Evolutionary conservation across 352 stramenopile species (phyloP).

Genomic region (Phytophthora lateralis): DNA sequence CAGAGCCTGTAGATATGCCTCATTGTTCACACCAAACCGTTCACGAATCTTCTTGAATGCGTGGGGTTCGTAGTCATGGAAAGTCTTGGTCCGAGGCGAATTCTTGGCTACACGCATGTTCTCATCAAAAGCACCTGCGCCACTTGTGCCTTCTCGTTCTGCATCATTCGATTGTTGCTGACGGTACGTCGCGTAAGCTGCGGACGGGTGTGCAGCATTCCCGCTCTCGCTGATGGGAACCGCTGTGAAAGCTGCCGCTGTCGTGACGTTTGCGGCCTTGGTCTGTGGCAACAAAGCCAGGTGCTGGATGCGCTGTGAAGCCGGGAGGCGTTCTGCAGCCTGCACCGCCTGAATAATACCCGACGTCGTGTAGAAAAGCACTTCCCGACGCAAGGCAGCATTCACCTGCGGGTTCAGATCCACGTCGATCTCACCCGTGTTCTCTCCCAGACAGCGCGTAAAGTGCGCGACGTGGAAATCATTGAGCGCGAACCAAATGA

Average conservation of each 20-base stretch:
- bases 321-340: slow-evolving; percentile 71
- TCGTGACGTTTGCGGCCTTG: slow-evolving; percentile 42
- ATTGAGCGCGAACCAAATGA: slow-evolving; percentile 90
- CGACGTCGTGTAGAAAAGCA: slow-evolving; percentile 91
- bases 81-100: slow-evolving; percentile 81
- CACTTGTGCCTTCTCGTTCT: slow-evolving; percentile 31
- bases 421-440: slow-evolving; percentile 70
- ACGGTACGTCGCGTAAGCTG: slow-evolving; percentile 54
- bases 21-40: slow-evolving; percentile 84
- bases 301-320: slow-evolving; percentile 84
- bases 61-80: slow-evolving; percentile 89
- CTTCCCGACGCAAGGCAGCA: slow-evolving; percentile 81
- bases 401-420: slow-evolving; percentile 91
- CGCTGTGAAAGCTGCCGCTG: slow-evolving; percentile 28
- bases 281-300: slow-evolving; percentile 81
- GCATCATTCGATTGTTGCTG: slow-evolving; percentile 56
- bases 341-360: slow-evolving; percentile 90
- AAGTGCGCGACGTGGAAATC: slow-evolving; percentile 86
- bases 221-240: slow-evolving; percentile 38
- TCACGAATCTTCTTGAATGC: slow-evolving; percentile 90
- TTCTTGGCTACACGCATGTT: slow-evolving; percentile 76
- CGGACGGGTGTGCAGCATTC: slow-evolving; percentile 32
- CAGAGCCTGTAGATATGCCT: slow-evolving; percentile 83
- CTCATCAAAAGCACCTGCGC: slow-evolving; percentile 65
- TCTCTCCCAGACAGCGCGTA: slow-evolving; percentile 61